These are phyloP conservation scores for Trichoderma asperelloides DNA, from an alignment of 495 filamentous ascomycete genomes.

Conservation along the genomic window DNA sequence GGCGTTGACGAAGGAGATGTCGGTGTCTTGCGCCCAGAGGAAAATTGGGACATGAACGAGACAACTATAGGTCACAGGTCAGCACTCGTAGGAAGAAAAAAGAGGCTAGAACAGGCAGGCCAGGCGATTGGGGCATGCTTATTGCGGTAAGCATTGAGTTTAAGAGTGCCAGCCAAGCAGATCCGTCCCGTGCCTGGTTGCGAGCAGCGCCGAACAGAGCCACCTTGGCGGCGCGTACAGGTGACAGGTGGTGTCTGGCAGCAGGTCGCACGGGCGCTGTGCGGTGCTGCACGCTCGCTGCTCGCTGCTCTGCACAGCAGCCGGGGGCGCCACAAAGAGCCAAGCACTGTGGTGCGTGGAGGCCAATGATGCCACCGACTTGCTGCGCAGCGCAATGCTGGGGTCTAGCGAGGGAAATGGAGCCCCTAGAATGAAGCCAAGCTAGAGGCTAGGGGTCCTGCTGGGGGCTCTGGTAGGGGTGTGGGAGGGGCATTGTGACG, in stretches of 20 bases:
- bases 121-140: no score
- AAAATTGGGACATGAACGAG: slow-evolving; percentile 53
- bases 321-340: not conserved
- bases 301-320: not conserved
- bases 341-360: not conserved
- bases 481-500: not conserved
- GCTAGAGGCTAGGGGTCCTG: slow-evolving; percentile 10
- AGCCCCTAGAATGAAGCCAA: not conserved
- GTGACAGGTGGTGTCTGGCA: no score
- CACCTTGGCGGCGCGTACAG: no score
- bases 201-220: no score
- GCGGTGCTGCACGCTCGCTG: no score
- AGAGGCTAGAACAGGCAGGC: not conserved
- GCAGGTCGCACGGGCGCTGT: no score
- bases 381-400: slow-evolving; percentile 11
- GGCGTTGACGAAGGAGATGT: slow-evolving; percentile 3
- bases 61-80: slow-evolving; percentile 32
- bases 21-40: slow-evolving; percentile 18
- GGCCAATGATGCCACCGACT: not conserved
- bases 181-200: no score
- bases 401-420: not conserved
- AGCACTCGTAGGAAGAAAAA: not conserved
- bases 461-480: slow-evolving; percentile 1
- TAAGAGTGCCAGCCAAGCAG: no score
- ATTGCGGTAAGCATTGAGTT: no score